Conservation (phyloP, 106 monocot species). For the Dendrobium catenatum region DNA sequence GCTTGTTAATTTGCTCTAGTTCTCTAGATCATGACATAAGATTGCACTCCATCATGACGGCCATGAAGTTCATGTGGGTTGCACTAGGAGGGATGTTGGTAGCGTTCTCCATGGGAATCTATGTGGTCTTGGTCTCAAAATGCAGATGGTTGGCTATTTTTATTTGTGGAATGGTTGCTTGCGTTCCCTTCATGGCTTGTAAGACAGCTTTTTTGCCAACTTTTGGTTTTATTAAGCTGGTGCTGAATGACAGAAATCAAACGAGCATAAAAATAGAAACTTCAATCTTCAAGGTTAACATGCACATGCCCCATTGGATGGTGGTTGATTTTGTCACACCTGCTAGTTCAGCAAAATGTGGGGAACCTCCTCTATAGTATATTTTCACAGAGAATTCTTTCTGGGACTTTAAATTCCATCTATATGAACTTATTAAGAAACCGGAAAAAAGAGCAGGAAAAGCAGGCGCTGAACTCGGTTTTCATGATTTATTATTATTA, state of each 20-base stretch:
- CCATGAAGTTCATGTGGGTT: conserved; percentile 20
- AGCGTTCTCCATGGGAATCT: conserved; percentile 23
- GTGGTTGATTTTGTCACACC: conserved; percentile 9
- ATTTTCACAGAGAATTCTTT: too few species aligned
- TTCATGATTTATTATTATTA: too few species aligned
- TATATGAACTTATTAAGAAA: too few species aligned
- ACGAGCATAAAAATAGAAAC: not conserved
- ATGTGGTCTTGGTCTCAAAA: conserved; percentile 8
- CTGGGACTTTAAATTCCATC: too few species aligned
- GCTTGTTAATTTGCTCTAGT: conserved; percentile 13
- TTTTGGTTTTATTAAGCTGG: not conserved
- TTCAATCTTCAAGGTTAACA: not conserved
- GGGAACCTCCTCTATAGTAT: too few species aligned
- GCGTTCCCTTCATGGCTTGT: too few species aligned
- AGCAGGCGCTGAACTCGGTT: too few species aligned
- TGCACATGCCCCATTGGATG: conserved; percentile 1
- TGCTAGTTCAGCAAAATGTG: too few species aligned
- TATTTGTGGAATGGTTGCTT: too few species aligned
- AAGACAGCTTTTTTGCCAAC: too few species aligned
- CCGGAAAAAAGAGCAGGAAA: too few species aligned
- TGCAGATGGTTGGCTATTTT: not conserved
- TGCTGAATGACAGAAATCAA: not conserved
- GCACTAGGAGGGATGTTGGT: conserved; percentile 25
- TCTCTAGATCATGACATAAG: conserved; percentile 24
- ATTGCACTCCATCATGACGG: conserved; percentile 5